Percentiles rank a stretch among this genome's conserved stretches.
Evolutionary conservation across 1,139 yeast genomes (phyloP).

Genomic region (Lodderomyces parapsilosis): DNA sequence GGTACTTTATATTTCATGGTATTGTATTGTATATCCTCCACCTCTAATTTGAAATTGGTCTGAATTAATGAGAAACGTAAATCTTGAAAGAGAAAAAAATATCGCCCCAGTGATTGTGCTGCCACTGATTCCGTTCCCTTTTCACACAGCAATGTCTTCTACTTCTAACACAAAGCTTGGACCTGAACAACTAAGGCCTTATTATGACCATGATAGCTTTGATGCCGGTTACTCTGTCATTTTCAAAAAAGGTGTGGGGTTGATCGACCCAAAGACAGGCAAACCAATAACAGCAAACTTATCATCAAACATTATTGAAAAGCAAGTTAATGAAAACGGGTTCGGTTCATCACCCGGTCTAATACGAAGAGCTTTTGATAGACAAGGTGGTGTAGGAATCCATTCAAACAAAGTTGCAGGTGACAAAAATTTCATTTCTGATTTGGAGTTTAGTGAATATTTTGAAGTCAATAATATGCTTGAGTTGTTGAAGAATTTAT

Average conservation of each 20-base stretch:
- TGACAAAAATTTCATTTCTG: conserved; percentile 54
- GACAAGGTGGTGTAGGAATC: conserved; percentile 17
- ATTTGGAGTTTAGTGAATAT: conserved; percentile 67
- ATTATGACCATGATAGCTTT: conserved; percentile 69
- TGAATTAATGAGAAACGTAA: background rate
- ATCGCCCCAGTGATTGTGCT: background rate
- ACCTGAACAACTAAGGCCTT: conserved; percentile 53
- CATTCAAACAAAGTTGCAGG: conserved; percentile 9
- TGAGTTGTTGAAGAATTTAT: conserved; percentile 53
- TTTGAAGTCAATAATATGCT: conserved; percentile 57
- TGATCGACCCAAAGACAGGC: conserved; percentile 41
- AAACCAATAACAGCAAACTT: conserved; percentile 32
- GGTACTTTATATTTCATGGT: too few species aligned
- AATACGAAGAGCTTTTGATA: conserved; percentile 13
- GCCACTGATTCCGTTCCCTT: background rate
- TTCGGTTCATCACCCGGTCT: conserved; percentile 9
- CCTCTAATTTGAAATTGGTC: too few species aligned
- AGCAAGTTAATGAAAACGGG: conserved; percentile 12
- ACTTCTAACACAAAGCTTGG: conserved; percentile 10
- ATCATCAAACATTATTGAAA: conserved; percentile 19
- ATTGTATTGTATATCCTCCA: too few species aligned
- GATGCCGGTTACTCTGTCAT: conserved; percentile 65
- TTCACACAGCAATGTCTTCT: background rate
- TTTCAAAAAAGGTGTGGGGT: conserved; percentile 60
- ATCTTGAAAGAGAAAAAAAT: background rate